These are phyloP conservation scores for Daldinia concentrica DNA, from an alignment of 495 filamentous ascomycete species.

Conservation along the genomic window DNA sequence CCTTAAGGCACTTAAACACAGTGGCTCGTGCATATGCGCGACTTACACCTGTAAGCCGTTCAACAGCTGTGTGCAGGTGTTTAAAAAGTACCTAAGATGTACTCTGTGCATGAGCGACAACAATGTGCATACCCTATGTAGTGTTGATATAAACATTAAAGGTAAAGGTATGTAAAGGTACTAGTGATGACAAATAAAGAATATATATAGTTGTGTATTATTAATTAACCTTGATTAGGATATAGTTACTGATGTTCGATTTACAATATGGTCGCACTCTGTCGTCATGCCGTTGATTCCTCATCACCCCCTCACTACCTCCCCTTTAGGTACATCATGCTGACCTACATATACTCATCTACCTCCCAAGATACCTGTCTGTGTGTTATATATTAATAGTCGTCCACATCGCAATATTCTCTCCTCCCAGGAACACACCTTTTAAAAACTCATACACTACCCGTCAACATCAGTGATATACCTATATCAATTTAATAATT, in stretches of 20 bases:
- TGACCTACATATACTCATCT: constrained; percentile 9
- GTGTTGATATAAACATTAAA: too few species aligned
- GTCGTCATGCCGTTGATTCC: constrained; percentile 33
- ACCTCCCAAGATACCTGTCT: not conserved
- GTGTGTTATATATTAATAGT: too few species aligned
- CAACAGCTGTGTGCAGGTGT: too few species aligned
- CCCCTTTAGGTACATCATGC: too few species aligned
- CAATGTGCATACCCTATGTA: too few species aligned
- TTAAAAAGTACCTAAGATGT: too few species aligned
- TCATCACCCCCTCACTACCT: constrained; percentile 18
- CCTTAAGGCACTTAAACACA: too few species aligned
- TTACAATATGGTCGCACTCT: constrained; percentile 31
- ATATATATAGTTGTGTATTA: not conserved
- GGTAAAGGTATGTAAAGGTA: too few species aligned
- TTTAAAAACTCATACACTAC: not conserved
- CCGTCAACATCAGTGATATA: not conserved
- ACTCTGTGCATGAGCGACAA: too few species aligned
- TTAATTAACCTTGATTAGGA: not conserved
- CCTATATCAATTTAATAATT: not conserved
- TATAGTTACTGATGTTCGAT: constrained; percentile 8
- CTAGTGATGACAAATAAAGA: constrained; percentile 24
- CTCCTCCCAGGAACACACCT: not conserved
- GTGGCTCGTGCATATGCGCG: too few species aligned
- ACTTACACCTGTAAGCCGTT: not conserved
- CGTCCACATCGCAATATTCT: too few species aligned